Base-by-base conservation (phyloP, 2,329 filamentous ascomycete genomes). In the Hortaea sp. region DNA sequence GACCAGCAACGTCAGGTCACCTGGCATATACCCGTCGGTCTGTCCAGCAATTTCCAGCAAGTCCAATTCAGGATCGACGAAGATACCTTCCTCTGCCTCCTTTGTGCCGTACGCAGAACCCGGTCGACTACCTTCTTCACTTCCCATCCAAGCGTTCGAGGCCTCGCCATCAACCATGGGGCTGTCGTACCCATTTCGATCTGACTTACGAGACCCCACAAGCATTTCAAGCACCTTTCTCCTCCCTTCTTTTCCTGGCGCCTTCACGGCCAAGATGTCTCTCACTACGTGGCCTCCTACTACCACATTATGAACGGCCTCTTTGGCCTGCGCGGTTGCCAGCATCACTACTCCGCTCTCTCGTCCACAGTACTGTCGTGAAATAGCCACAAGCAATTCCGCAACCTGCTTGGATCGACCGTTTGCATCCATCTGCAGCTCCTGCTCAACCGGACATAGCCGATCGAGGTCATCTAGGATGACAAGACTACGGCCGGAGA, bases 11-110 rank as follows among this genome's bases (percentile, higher is more conserved):
- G 84, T 81, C 34, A 98, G 74, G 64, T 98, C 92, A 3, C 89
- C 92, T 1, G 92, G 90, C 89, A 97, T 95, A 63, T 97, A 98
- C 1, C 92, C 92, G 61, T 98, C 92, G 0, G 90, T 97, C 56
- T 90, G 84, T 1, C 92, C 89, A 12, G 94, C 88, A 46, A 98
- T 76, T 52, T 97, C 90, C 6, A 97, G 78, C 48, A 97, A 86
- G 63, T 98, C 92, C 7, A 98, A 78, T 42, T 84, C 78, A 0
- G 79, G 69, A 48, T 88, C 84, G 5, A 95, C 70, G 1, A 82
- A 67, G 57, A 94, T 92, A 0, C 83, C 84, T 44, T 78, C 76
- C 55, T 41, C 57, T 7, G 67, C 70, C 9, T 71, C 63, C 12
- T 30, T 32, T 59, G 66, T 57, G 6, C 55, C 57, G 10, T 57